Evolutionary conservation across 192 early-diverging fungal species (phyloP).

Genomic region (Coemansia sp.): DNA sequence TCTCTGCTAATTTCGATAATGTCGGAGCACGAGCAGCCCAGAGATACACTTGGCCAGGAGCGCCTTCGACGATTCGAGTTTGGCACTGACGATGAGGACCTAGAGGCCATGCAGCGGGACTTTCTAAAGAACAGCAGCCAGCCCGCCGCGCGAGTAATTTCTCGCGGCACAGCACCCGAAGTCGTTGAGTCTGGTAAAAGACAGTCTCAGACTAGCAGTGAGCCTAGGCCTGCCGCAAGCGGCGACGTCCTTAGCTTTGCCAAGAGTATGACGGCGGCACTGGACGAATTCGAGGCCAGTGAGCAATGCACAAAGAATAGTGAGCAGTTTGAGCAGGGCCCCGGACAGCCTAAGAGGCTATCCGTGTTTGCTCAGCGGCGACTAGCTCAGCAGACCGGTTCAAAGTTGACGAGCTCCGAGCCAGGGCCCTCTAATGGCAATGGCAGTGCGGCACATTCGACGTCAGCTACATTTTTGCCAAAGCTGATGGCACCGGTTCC

Average conservation of each 20-base stretch:
- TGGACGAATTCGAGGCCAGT: conserved; percentile 40
- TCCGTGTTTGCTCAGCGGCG: conserved; percentile 54
- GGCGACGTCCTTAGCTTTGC: conserved; percentile 29
- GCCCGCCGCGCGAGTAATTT: conserved; percentile 45
- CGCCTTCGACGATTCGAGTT: conserved; percentile 14
- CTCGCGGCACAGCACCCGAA: conserved; percentile 12
- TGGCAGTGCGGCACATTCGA: neutral
- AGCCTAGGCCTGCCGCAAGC: neutral
- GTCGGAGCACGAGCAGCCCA: neutral
- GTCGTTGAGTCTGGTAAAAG: neutral
- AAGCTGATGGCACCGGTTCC: conserved; percentile 51
- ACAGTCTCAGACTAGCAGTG: neutral
- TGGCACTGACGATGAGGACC: conserved; percentile 33
- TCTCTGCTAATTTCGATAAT: neutral
- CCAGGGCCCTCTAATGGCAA: neutral
- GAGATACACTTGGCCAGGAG: neutral
- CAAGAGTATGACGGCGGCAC: conserved; percentile 29
- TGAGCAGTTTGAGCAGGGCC: neutral
- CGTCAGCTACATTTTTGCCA: conserved; percentile 44
- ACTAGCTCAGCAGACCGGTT: conserved; percentile 27
- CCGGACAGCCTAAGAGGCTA: conserved; percentile 18
- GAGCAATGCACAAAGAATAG: neutral
- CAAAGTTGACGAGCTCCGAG: neutral
- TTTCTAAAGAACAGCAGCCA: conserved; percentile 35
- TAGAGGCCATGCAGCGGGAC: conserved; percentile 40